phyloP scores from a whole-genome alignment of 495 filamentous ascomycete species.

The Aspergillus homomorphus region DNA sequence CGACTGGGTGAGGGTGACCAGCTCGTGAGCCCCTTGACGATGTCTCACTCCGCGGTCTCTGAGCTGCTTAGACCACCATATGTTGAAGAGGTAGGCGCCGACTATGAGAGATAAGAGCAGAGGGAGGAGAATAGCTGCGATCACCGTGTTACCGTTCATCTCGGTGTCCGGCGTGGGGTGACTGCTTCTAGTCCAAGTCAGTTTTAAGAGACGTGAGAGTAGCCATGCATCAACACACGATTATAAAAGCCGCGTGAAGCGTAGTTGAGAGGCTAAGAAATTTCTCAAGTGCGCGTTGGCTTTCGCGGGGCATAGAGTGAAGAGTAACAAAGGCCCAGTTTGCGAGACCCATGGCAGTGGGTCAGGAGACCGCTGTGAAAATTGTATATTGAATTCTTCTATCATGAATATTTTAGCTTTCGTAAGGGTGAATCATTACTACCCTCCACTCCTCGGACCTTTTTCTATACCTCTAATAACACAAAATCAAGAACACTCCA shows the following conservation, averaged over 20 bases:
- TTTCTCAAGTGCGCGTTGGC: neutral
- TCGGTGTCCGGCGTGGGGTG: neutral
- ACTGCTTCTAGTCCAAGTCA: neutral
- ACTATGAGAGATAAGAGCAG: neutral
- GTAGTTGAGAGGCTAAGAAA: neutral
- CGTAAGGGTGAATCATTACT: neutral
- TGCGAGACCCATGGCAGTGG: neutral
- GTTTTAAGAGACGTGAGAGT: neutral
- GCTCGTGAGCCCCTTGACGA: neutral
- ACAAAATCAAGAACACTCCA: slow-evolving; percentile 16
- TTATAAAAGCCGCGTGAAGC: neutral
- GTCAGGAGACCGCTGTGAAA: neutral
- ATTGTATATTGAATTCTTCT: neutral
- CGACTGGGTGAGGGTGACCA: neutral
- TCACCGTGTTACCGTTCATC: neutral
- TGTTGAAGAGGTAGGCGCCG: neutral
- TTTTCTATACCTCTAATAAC: neutral
- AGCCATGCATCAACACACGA: neutral
- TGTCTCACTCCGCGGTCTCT: neutral
- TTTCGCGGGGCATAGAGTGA: neutral
- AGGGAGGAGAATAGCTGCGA: neutral
- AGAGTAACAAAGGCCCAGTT: neutral
- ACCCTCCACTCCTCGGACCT: neutral
- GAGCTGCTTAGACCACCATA: neutral
- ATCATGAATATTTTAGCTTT: neutral